These are phyloP conservation scores for Suhomyces maxii DNA, from an alignment of 1,139 yeast species.

Conservation along the genomic window DNA sequence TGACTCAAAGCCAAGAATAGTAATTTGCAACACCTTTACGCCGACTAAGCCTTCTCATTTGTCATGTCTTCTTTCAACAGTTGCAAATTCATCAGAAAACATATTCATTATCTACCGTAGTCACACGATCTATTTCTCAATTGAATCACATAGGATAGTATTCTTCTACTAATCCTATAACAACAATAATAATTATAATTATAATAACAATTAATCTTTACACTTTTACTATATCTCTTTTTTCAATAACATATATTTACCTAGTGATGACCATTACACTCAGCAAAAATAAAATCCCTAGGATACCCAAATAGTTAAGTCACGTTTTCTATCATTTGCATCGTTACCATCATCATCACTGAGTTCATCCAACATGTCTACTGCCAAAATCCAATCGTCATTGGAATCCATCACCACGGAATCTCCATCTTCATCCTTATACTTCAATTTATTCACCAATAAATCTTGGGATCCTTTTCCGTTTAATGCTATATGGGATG, in stretches of 20 bases:
- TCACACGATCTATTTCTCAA: too few relatives aligned
- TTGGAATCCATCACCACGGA: constrained; percentile 82
- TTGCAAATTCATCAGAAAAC: too few relatives aligned
- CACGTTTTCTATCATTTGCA: constrained; percentile 27
- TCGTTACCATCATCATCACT: constrained; percentile 24
- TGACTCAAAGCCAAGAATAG: too few relatives aligned
- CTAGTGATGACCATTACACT: background rate
- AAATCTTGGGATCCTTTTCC: constrained; percentile 36
- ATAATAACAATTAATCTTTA: too few relatives aligned
- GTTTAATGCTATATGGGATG: constrained; percentile 36
- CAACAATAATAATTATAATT: too few relatives aligned
- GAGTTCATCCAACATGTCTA: constrained; percentile 52
- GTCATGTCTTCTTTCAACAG: too few relatives aligned
- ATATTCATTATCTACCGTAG: too few relatives aligned
- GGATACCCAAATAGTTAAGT: constrained; percentile 42
- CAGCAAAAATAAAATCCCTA: constrained; percentile 6
- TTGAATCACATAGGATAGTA: too few relatives aligned
- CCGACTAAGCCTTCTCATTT: too few relatives aligned
- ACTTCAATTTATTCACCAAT: constrained; percentile 58
- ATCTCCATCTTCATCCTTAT: constrained; percentile 95
- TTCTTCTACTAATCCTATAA: too few relatives aligned
- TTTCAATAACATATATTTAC: background rate
- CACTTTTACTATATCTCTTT: too few relatives aligned
- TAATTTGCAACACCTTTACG: too few relatives aligned
- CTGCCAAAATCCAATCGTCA: constrained; percentile 67